phyloP scores from a whole-genome alignment of 2,329 filamentous ascomycete species.

The Calonectria multiphialidica region DNA sequence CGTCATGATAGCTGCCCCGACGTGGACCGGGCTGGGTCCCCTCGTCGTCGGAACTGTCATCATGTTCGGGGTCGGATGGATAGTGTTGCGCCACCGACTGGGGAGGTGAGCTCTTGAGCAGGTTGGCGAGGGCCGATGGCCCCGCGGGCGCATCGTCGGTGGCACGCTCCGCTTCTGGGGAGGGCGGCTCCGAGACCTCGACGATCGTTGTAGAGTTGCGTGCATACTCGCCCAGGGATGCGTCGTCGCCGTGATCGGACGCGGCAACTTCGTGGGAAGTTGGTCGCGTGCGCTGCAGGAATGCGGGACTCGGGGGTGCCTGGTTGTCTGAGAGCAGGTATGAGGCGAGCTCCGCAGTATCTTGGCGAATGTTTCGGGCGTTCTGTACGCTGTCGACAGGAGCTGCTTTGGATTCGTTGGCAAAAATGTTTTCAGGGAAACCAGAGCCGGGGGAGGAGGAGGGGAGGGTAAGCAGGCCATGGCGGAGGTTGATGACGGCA shows the following conservation, averaged over 20 bases:
- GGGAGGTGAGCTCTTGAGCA: slow-evolving; percentile 63
- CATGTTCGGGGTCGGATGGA: slow-evolving; percentile 20
- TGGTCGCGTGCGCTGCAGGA: slow-evolving; percentile 55
- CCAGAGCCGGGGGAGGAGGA: neutral
- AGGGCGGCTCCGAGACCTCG: slow-evolving; percentile 68
- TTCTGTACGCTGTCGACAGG: slow-evolving; percentile 78
- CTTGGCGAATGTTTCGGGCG: slow-evolving; percentile 83
- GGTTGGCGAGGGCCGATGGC: slow-evolving; percentile 60
- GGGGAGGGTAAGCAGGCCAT: slow-evolving; percentile 10
- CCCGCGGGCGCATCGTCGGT: slow-evolving; percentile 39
- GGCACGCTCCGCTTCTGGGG: slow-evolving; percentile 38
- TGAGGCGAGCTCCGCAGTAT: slow-evolving; percentile 88
- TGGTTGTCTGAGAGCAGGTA: slow-evolving; percentile 79
- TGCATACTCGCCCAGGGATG: slow-evolving; percentile 38
- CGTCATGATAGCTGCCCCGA: slow-evolving; percentile 19
- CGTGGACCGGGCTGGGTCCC: slow-evolving; percentile 25
- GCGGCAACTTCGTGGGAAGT: slow-evolving; percentile 45
- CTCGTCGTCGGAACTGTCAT: slow-evolving; percentile 17
- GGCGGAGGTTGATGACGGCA: slow-evolving; percentile 12
- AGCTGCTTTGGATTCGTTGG: slow-evolving; percentile 47
- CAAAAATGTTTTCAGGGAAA: slow-evolving; percentile 1
- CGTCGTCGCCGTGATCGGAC: slow-evolving; percentile 37
- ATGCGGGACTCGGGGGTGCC: slow-evolving; percentile 56
- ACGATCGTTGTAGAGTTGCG: slow-evolving; percentile 63
- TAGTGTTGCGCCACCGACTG: slow-evolving; percentile 45